phyloP scores from a whole-genome alignment of 2,329 filamentous ascomycete genomes.

The Trichoderma afroharzianum region DNA sequence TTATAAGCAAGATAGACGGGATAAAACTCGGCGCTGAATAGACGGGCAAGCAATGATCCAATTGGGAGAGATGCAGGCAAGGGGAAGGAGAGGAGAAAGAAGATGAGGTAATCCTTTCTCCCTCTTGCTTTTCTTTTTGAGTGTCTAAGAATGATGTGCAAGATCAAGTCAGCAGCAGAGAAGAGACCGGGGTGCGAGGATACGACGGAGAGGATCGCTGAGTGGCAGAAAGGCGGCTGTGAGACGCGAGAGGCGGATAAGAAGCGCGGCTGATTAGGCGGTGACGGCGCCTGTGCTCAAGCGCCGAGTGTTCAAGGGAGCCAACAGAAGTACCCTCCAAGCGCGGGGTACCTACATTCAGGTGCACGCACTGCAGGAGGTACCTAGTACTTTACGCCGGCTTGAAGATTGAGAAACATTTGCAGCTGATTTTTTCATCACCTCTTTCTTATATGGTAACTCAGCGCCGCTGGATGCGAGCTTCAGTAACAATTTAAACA shows the following conservation, averaged over 20 bases:
- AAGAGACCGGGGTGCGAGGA: neutral
- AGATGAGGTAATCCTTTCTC: neutral
- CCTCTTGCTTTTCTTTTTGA: neutral
- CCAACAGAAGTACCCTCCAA: neutral
- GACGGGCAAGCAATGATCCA: constrained; percentile 24
- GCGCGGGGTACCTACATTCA: neutral
- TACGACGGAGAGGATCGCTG: neutral
- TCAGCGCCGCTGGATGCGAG: neutral
- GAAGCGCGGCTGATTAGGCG: constrained; percentile 10
- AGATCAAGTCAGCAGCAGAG: neutral
- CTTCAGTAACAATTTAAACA: neutral
- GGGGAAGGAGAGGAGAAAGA: neutral
- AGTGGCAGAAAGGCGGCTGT: constrained; percentile 6
- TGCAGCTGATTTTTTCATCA: neutral
- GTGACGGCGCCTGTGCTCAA: constrained; percentile 1
- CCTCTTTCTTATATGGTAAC: neutral
- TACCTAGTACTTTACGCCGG: neutral
- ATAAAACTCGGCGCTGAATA: neutral
- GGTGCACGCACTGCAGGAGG: neutral
- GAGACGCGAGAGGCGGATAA: constrained; percentile 5
- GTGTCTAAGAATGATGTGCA: neutral
- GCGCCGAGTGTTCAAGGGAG: neutral
- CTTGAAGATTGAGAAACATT: neutral
- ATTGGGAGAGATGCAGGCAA: neutral
- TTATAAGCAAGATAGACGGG: neutral